Evolutionary conservation across 352 stramenopile genomes (phyloP).

Genomic region (Phytophthora cactorum): DNA sequence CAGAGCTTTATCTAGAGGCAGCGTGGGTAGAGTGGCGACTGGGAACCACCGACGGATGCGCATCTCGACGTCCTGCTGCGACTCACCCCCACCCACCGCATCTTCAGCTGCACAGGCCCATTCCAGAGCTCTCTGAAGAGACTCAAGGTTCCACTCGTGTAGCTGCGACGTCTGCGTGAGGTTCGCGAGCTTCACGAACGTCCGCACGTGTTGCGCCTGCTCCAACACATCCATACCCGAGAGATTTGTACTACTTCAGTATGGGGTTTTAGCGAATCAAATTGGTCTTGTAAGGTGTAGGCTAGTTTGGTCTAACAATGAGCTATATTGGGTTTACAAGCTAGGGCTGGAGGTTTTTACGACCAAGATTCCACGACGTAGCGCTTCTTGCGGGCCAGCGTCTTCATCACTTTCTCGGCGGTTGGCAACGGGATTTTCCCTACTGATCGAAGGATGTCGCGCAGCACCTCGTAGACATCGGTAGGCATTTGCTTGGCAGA

Average conservation of each 20-base stretch:
- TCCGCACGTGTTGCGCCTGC: slow-evolving; percentile 35
- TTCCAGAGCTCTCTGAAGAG: slow-evolving; percentile 46
- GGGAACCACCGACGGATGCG: slow-evolving; percentile 43
- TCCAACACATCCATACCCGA: slow-evolving; percentile 4
- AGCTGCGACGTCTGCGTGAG: slow-evolving; percentile 55
- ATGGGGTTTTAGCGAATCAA: no score
- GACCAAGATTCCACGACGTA: slow-evolving; percentile 91
- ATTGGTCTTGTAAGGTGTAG: no score
- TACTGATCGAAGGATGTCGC: slow-evolving; percentile 83
- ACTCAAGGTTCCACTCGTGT: slow-evolving; percentile 60
- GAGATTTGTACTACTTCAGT: no score
- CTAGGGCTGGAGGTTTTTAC: slow-evolving; percentile 25
- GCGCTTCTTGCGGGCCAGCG: slow-evolving; percentile 71
- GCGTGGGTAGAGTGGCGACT: slow-evolving; percentile 44
- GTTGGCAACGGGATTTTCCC: slow-evolving; percentile 71
- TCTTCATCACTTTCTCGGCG: slow-evolving; percentile 80
- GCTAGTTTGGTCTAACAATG: no score
- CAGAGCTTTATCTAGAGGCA: slow-evolving; percentile 24
- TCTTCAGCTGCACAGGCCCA: slow-evolving; percentile 50
- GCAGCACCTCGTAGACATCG: slow-evolving; percentile 90
- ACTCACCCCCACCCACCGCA: slow-evolving; percentile 12
- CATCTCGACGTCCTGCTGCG: slow-evolving; percentile 27
- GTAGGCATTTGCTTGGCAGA: slow-evolving; percentile 93
- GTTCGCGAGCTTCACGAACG: slow-evolving; percentile 58
- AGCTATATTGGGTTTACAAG: no score